phyloP scores from a whole-genome alignment of 106 monocot species.

The Apostasia shenzhenica region DNA sequence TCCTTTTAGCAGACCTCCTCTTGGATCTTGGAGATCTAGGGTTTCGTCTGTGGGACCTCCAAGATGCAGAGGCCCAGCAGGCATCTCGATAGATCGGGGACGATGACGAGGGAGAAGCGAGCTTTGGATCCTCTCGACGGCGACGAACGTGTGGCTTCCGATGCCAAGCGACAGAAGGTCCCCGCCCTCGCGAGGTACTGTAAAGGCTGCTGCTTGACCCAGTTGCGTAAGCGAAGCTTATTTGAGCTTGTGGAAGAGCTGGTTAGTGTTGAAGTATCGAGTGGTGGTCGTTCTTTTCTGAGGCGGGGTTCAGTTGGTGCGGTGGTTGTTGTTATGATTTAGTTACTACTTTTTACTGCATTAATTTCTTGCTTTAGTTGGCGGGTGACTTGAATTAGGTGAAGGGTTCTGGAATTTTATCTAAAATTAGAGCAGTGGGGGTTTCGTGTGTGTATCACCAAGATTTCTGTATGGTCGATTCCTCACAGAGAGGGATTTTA shows the following conservation, averaged over 20 bases:
- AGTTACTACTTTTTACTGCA: not conserved
- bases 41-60: not conserved
- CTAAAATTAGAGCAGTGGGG: not conserved
- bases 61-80: slow-evolving; percentile 14
- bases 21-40: not conserved
- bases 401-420: not conserved
- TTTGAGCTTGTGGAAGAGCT: not conserved
- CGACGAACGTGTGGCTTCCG: slow-evolving; percentile 1
- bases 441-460: not conserved
- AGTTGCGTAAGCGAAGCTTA: not conserved
- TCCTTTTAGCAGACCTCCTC: not conserved
- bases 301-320: not conserved
- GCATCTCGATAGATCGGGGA: slow-evolving; percentile 4
- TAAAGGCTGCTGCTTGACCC: not conserved
- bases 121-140: slow-evolving; percentile 12
- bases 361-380: not conserved
- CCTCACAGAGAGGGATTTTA: not conserved
- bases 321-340: not conserved
- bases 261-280: not conserved
- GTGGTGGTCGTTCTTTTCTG: not conserved
- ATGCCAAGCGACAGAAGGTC: slow-evolving; percentile 20
- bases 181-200: slow-evolving; percentile 20
- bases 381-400: not conserved
- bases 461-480: not conserved
- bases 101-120: slow-evolving; percentile 17